Conservation (phyloP, 1,139 yeast species). For the Candida sp. region DNA sequence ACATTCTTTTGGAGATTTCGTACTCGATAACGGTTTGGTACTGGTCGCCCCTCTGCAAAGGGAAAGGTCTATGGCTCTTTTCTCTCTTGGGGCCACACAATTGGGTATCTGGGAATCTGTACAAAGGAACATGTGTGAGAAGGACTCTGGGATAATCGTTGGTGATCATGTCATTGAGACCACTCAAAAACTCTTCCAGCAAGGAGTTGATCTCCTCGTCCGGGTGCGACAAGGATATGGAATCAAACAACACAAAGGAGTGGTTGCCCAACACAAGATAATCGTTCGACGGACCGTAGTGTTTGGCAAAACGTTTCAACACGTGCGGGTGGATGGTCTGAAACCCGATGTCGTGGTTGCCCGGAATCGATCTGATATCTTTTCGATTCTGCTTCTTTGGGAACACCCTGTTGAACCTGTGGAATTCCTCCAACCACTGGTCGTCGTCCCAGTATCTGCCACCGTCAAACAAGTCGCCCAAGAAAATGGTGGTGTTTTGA, state of each 20-base stretch:
- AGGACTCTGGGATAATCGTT: conserved; percentile 64
- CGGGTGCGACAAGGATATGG: conserved; percentile 70
- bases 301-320: conserved; percentile 63
- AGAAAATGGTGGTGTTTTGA: conserved; percentile 78
- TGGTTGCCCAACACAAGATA: conserved; percentile 70
- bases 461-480: conserved; percentile 95
- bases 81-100: conserved; percentile 54
- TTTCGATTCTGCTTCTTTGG: conserved; percentile 50
- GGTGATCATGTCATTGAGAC: conserved; percentile 21
- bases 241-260: conserved; percentile 75
- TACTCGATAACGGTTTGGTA: conserved; percentile 58
- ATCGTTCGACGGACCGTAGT: conserved; percentile 74
- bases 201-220: conserved; percentile 27
- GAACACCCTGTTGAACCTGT: conserved; percentile 70
- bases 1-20: conserved; percentile 58
- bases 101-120: conserved; percentile 32
- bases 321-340: conserved; percentile 65
- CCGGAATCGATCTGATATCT: conserved; percentile 72
- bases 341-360: conserved; percentile 96
- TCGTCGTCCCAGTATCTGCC: conserved; percentile 80
- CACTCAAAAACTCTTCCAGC: conserved; percentile 28
- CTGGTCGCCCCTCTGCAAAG: conserved; percentile 68
- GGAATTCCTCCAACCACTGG: conserved; percentile 75
- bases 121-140: conserved; percentile 58
- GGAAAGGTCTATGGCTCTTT: conserved; percentile 55